Evolutionary conservation across 495 filamentous ascomycete genomes (phyloP), one percentile per base, ranked within the genome.

Genomic region (Cercophora newfieldiana): DNA sequence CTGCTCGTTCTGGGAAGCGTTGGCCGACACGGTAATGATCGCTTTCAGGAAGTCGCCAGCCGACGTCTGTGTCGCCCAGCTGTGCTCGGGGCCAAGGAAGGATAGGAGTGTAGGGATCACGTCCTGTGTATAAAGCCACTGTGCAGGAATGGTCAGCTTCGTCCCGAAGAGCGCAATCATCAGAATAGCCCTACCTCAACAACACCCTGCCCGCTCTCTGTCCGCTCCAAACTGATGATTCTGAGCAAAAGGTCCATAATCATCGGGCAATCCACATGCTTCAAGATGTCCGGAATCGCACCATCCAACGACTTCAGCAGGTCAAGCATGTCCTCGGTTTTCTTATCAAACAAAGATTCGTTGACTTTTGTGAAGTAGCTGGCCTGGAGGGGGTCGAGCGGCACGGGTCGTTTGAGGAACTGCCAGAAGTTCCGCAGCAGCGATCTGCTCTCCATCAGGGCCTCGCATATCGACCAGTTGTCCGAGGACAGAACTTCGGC

Each of bases 341-440:
- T 98, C 77, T 93, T 96, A 76, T 97, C 96, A 61, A 99, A 88
- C 19, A 99, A 79, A 2, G 93, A 89, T 75, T 99, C 95, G 78
- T 97, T 98, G 68, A 99, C 92, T 74, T 98, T 99, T 18, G 95
- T 98, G 74, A 99, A 99, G 69, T 98, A 98, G 68, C 94, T 93
- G 6, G 95, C 95, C 78, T 97, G 94, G 1, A 97, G 82, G 25
- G 93, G 89, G 74, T 98, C 94, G 58, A 99, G 83, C 18, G 94
- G 92, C 21, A 91, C 79, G 4, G 90, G 81, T 22, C 88, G 85
- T 70, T 91, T 90, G 59, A 98, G 74, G 75, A 96, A 99, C 16
- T 88, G 81, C 95, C 95, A 99, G 78, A 98, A 97, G 62, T 89
- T 83, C 60, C 88, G 87, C 65, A 99, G 72, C 53, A 91, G 83